A percentile compares a stretch with the other conserved stretches of the same genome.
Evolutionary conservation across 306 rosid species (phyloP).

Genomic region (Lithocarpus polystachyus): DNA sequence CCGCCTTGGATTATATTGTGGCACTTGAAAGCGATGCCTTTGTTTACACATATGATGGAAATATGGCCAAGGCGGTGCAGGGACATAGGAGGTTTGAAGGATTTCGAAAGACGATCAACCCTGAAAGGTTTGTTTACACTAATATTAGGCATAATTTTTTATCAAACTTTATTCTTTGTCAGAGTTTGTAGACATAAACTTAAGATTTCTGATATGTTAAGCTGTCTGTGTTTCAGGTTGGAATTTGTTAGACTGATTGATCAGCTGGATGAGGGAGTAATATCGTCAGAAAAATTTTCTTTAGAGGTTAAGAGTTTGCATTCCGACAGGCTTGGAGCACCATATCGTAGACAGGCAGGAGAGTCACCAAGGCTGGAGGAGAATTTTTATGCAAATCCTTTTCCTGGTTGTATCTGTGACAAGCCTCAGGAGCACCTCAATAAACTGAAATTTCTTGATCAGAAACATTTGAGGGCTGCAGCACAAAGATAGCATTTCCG

Average conservation of each 20-base stretch:
- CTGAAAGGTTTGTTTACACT: conserved; percentile 64
- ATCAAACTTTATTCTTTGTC: not conserved
- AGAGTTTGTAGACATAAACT: not conserved
- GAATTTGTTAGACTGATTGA: conserved; percentile 76
- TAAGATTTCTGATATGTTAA: conserved; percentile 11
- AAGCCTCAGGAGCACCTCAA: conserved; percentile 39
- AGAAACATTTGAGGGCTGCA: conserved; percentile 26
- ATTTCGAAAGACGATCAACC: conserved; percentile 81
- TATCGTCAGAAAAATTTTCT: conserved; percentile 71
- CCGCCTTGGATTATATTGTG: conserved; percentile 86
- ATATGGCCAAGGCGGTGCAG: conserved; percentile 98
- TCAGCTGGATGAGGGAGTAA: conserved; percentile 43
- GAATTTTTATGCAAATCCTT: conserved; percentile 90
- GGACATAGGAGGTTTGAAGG: conserved; percentile 96
- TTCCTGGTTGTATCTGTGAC: conserved; percentile 89
- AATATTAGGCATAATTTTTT: not conserved
- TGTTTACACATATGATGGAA: conserved; percentile 94
- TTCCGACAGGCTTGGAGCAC: conserved; percentile 69
- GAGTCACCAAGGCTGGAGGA: conserved; percentile 83
- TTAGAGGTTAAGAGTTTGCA: conserved; percentile 56
- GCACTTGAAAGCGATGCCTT: conserved; percentile 93
- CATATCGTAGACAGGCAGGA: conserved; percentile 68
- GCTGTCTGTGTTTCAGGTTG: conserved; percentile 43
- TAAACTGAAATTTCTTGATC: conserved; percentile 28
- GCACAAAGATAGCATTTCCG: conserved; percentile 40